Evolutionary conservation across 345 rosid species (phyloP), one percentile per base, ranked within the genome.

Genomic region (Hibiscus tridactylites): DNA sequence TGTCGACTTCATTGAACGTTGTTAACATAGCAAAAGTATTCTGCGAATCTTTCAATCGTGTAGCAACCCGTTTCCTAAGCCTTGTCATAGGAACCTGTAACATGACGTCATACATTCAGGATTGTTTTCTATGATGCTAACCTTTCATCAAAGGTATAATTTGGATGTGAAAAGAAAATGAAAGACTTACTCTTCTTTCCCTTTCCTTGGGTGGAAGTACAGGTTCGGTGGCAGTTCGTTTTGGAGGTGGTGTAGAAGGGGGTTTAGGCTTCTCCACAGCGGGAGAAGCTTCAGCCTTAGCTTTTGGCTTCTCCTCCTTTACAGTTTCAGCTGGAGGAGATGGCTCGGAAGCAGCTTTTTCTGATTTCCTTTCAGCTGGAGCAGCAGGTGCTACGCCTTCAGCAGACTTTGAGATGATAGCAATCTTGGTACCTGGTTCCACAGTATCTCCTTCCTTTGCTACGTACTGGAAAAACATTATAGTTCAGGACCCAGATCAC

Each of bases 401-500:
- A 2, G 83, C 92, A 17, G 97, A 90, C 76, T 77, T 90, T 8
- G 94, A 95, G 71, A 95, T 95, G 62, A 87, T 79, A 73, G 99
- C 97, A 70, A 95, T 78, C 77, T 85, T 95, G 76, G 84, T 75
- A 73, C 98, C 97, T 0, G 99, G 98, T 68, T 90, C 98, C 60
- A 95, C 99, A 53, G 97, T 95, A 59, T 92, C 99, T 13, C 99
- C 99, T 85, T 89, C 99, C 79, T 89, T 92, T 68, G 92, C 99
- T 60, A 88, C 72, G 75, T 86, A 83, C 99, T 92, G 85, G 71
- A 31, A 44, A 9, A 42, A 47, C 17, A 49, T 16, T 65, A 54
- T 9, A 1, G 24, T 68, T 74, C 61, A 68, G 72, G 35, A 59
- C 13, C n/a, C 15, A 21, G 44, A 39, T 39, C 44, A 8, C 44